A percentile compares a stretch with the other conserved stretches of the same genome.
These are phyloP conservation scores for Adansonia gregorii DNA, from an alignment of 441 rosid genomes.

Conservation along the genomic window DNA sequence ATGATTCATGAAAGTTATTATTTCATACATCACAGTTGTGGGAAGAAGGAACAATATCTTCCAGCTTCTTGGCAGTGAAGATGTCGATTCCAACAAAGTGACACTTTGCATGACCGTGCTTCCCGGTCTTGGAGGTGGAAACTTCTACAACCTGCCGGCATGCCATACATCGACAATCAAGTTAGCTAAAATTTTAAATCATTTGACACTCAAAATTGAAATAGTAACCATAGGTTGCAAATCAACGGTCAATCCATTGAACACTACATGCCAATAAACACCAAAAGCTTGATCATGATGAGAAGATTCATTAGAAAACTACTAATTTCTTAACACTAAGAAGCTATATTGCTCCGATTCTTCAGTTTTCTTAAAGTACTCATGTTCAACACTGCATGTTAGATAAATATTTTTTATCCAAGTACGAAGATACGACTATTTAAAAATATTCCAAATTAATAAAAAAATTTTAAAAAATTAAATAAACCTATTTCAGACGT, in stretches of 20 bases:
- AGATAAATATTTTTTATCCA: too few species aligned
- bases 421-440: too few species aligned
- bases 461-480: not conserved
- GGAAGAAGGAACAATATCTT: slow-evolving; percentile 15
- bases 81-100: slow-evolving; percentile 10
- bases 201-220: too few species aligned
- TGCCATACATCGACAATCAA: not conserved
- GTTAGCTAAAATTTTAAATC: not conserved
- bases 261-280: not conserved
- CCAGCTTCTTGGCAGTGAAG: slow-evolving; percentile 6
- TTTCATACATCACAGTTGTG: slow-evolving; percentile 11
- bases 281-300: not conserved
- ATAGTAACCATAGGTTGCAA: not conserved
- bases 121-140: slow-evolving; percentile 21
- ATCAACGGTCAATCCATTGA: slow-evolving; percentile 18
- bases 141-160: not conserved
- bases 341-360: not conserved
- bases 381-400: too few species aligned
- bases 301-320: not conserved
- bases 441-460: too few species aligned
- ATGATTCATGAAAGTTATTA: too few species aligned
- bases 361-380: too few species aligned
- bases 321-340: not conserved
- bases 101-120: slow-evolving; percentile 10
- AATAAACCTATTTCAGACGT: too few species aligned